Evolutionary conservation across 1,284 basidiomycete species (phyloP), one percentile per base, ranked within the genome.

Genomic region (Cystobasidium pallidum): DNA sequence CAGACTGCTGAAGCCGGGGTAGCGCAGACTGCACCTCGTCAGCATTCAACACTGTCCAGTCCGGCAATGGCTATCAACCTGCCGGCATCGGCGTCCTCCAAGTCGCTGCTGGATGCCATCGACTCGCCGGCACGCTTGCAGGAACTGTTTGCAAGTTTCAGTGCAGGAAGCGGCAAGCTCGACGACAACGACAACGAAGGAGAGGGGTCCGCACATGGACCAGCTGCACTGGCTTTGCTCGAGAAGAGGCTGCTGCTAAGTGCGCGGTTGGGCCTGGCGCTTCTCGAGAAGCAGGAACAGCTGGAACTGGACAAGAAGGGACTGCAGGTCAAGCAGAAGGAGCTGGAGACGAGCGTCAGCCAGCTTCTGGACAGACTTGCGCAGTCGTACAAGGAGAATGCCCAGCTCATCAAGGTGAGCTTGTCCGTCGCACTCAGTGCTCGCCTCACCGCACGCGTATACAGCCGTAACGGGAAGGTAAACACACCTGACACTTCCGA

Each of bases 261-360:
- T 36, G 77, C 77, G 8, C 58, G 96, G 83, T 89, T 97, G 58
- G 94, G 94, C 0, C 91, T 93, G 81, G 93, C 93, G 1, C 82
- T 98, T 55, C 81, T 97, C 59, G 88, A 90, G 78, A 75, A 78
- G 49, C 77, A 77, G 71, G 54, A 62, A 8, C 54, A 30, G n/a
- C 65, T 77, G 6, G 76, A 77, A 54, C 34, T 41, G 11, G 43
- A 71, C 19, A 41, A 76, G 3, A 62, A 67, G 21, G 43, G 21
- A 17, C 52, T 66, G 17, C 52, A 66, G 26, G n/a, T 21, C 26
- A 70, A 74, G 70, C 66, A 71, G 32, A 52, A 49, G 52, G 73
- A 66, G 32, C 66, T 75, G 13, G 78, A 79, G 30, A 55, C 73
- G n/a, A 75, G 76, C 30, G 78, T 78, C 24, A 74, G 78, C 43